Conservation (phyloP, 164 flowering plant species). For the Chimonanthus salicifolius region DNA sequence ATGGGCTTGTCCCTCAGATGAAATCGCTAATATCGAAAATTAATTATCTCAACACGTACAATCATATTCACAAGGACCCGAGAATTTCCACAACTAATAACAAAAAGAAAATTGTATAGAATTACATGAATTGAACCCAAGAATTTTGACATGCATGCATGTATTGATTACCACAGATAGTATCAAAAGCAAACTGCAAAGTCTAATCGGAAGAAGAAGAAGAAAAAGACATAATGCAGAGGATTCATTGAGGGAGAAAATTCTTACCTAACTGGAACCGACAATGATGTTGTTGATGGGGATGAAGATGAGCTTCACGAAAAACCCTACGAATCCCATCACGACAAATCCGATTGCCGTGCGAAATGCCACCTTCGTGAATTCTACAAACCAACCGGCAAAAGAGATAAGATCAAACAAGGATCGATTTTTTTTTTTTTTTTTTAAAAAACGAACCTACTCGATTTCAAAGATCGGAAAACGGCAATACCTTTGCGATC, state of each 20-base stretch:
- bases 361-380: constrained; percentile 64
- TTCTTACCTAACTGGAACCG: constrained; percentile 46
- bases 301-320: constrained; percentile 72
- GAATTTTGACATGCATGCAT: background rate
- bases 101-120: too few relatives aligned
- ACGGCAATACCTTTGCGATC: constrained; percentile 24
- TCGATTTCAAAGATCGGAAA: background rate
- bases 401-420: background rate
- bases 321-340: constrained; percentile 77
- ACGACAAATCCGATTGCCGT: constrained; percentile 75
- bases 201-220: background rate
- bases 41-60: too few relatives aligned
- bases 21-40: too few relatives aligned
- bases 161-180: background rate
- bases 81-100: too few relatives aligned
- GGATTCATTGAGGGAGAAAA: background rate
- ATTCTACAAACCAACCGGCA: constrained; percentile 26
- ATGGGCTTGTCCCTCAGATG: too few relatives aligned
- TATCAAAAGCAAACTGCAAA: background rate
- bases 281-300: constrained; percentile 78
- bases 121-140: background rate
- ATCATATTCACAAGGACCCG: too few relatives aligned
- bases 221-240: background rate
- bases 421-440: background rate
- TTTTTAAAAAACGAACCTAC: background rate